Evolutionary conservation across 2,329 filamentous ascomycete species (phyloP).

Genomic region (Neobulgaria alba): DNA sequence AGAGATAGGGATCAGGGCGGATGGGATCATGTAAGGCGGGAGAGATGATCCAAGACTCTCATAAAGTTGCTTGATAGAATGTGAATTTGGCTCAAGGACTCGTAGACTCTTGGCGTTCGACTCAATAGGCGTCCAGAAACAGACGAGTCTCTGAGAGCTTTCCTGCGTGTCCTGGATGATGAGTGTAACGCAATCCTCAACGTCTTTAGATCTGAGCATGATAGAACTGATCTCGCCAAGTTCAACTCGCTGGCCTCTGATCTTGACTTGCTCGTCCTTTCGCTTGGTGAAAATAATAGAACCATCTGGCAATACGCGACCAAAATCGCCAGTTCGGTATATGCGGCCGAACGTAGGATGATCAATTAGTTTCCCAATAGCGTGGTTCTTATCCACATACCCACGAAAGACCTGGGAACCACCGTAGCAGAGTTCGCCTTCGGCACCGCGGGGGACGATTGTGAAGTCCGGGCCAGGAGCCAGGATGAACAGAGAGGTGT

Average conservation of each 20-base stretch:
- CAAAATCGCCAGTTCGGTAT: constrained; percentile 77
- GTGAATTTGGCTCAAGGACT: constrained; percentile 31
- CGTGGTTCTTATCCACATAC: constrained; percentile 61
- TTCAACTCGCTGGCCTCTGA: constrained; percentile 74
- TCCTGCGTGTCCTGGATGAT: constrained; percentile 38
- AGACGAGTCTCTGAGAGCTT: constrained; percentile 47
- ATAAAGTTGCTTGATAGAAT: constrained; percentile 41
- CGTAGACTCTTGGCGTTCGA: constrained; percentile 5
- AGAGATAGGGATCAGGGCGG: constrained; percentile 61
- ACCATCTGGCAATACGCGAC: constrained; percentile 68
- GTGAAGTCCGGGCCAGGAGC: constrained; percentile 36
- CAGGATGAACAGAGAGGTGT: constrained; percentile 52
- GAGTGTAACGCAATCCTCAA: constrained; percentile 57
- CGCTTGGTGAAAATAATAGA: constrained; percentile 66
- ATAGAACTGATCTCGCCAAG: constrained; percentile 64
- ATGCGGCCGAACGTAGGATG: constrained; percentile 63
- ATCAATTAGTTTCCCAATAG: constrained; percentile 56
- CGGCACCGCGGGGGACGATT: constrained; percentile 57
- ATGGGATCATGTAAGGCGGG: constrained; percentile 73
- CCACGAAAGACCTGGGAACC: constrained; percentile 72
- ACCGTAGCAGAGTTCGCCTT: constrained; percentile 81
- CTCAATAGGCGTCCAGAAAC: constrained; percentile 54
- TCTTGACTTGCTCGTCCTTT: constrained; percentile 72
- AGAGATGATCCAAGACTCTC: constrained; percentile 45
- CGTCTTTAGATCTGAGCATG: constrained; percentile 42